A percentile compares a stretch with the other conserved stretches of the same genome.
Evolutionary conservation across 768 basidiomycete species (phyloP).

Genomic region (Suillus cothurnatus): DNA sequence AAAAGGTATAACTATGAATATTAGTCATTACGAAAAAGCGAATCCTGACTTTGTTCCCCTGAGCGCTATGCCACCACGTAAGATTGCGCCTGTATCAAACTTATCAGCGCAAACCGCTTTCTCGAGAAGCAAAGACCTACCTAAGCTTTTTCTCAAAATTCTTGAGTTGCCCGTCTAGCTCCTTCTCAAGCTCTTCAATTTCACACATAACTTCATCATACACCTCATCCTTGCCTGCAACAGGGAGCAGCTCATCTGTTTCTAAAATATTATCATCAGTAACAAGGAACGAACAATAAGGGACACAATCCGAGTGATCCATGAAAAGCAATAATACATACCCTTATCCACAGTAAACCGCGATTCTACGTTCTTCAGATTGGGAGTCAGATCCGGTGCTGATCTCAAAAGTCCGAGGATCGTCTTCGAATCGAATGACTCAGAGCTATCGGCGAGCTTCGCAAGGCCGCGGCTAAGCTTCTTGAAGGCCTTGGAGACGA

Average conservation of each 20-base stretch:
- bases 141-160: conserved; percentile 68
- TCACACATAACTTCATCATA: conserved; percentile 80
- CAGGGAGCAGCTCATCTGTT: conserved; percentile 72
- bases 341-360: conserved; percentile 69
- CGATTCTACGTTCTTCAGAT: conserved; percentile 71
- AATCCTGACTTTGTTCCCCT: conserved; percentile 71
- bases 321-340: conserved; percentile 25
- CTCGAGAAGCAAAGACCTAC: conserved; percentile 38
- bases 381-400: conserved; percentile 75
- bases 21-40: background rate
- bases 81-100: conserved; percentile 47
- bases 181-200: conserved; percentile 69
- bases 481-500: conserved; percentile 65
- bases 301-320: background rate
- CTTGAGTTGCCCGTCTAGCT: conserved; percentile 67
- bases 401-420: conserved; percentile 74
- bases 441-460: conserved; percentile 62
- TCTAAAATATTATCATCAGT: conserved; percentile 38
- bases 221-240: conserved; percentile 80
- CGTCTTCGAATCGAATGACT: conserved; percentile 75
- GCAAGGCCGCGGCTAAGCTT: conserved; percentile 68
- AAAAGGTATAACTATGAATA: conserved; percentile 8
- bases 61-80: conserved; percentile 74
- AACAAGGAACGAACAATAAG: conserved; percentile 4
- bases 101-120: conserved; percentile 17